Base-by-base conservation (phyloP, 2,329 filamentous ascomycete genomes). In the Clonostachys sp. region DNA sequence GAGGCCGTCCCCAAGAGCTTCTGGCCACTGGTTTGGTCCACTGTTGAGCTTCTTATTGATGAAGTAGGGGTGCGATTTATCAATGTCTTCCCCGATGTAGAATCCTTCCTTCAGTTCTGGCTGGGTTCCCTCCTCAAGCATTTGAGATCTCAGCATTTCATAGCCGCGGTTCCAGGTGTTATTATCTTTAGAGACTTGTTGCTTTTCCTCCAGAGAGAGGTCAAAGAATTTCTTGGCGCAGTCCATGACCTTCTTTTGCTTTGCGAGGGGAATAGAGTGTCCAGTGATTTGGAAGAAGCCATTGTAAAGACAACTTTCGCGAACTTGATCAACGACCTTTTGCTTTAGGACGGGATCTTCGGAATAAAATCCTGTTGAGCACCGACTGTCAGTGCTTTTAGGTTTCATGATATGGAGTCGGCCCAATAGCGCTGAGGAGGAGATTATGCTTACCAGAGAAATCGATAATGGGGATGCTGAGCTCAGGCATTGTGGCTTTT, bases 221-320 rank as follows among this genome's bases (percentile, higher is more conserved):
- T 63, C 59, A 53, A 83, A 81, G 54, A 81, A 68, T 12, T 61
- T 62, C 51, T 69, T 65, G 13, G 70, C 63, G 4, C 66, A 62
- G 14, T 65, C 51, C 48, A 80, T 64, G 3, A 71, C 64, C 3
- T 57, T 57, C 10, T 66, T 51, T 52, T 73, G 74, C 14, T 74
- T 57, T 5, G 55, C 48, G 6, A 62, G 50, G 2, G 71, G 57
- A 5, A 81, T 65, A 5, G 67, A 62, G 54, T 80, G 75, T 8
- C 71, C 71, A 8, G 65, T 64, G 44, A 81, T 67, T 53, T 78
- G 74, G 60, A 80, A 78, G 59, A 80, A 80, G 5, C 77, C 76
- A 64, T 76, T 53, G 62, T 68, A 58, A 16, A 66, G 58, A 51
- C 72, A 75, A 44, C 70, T 70, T 33, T 61, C 53, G 6, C 70